phyloP scores from a whole-genome alignment of 257 asterid species.

The Ehretia macrophylla region DNA sequence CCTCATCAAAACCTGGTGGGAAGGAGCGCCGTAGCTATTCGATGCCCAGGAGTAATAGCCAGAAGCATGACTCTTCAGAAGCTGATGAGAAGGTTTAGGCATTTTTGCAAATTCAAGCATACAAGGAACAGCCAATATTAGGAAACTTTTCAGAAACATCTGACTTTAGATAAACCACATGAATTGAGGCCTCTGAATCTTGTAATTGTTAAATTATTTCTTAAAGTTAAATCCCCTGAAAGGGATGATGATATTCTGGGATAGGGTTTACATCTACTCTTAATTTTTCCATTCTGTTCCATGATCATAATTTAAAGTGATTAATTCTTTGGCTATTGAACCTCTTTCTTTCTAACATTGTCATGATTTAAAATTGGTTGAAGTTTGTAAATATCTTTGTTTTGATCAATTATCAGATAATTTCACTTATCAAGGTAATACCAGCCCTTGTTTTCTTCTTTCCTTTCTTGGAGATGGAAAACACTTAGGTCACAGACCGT shows the following conservation, averaged over 20 bases:
- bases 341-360: background rate
- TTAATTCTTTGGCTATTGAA: conserved; percentile 8
- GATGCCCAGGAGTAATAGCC: conserved; percentile 40
- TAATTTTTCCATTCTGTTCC: conserved; percentile 13
- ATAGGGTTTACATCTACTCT: conserved; percentile 27
- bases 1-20: conserved; percentile 92
- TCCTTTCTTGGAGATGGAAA: too few relatives aligned
- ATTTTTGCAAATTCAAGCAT: conserved; percentile 31
- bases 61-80: conserved; percentile 68
- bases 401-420: too few relatives aligned
- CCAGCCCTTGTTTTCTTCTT: too few relatives aligned
- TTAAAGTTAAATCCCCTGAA: conserved; percentile 19
- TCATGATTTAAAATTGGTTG: background rate
- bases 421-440: too few relatives aligned
- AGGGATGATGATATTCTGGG: conserved; percentile 18
- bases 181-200: conserved; percentile 36
- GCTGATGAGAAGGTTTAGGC: conserved; percentile 64
- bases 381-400: background rate
- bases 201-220: conserved; percentile 33
- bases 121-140: conserved; percentile 36
- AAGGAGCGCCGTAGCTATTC: conserved; percentile 75
- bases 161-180: conserved; percentile 42
- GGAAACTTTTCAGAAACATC: conserved; percentile 30
- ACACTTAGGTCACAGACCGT: too few relatives aligned
- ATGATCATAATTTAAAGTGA: conserved; percentile 40